Percentiles rank a stretch among this genome's conserved stretches.
These are phyloP conservation scores for Agapanthus africanus DNA, from an alignment of 106 monocot genomes.

Conservation along the genomic window DNA sequence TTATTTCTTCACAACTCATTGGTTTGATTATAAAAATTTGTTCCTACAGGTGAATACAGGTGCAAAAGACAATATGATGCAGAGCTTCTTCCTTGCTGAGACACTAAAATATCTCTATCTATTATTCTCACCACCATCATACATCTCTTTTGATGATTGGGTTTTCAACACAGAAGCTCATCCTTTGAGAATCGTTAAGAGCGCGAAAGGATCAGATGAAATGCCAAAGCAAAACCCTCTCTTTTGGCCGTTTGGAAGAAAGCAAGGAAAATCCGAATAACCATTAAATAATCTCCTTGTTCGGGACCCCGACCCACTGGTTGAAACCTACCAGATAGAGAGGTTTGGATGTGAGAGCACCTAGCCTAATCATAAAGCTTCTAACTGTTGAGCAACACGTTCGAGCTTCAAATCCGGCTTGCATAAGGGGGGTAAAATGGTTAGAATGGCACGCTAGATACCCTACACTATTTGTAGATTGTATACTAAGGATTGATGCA, in stretches of 20 bases:
- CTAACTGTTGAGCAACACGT: no score
- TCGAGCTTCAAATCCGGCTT: no score
- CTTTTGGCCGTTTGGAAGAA: conserved; percentile 30
- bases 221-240: conserved; percentile 16
- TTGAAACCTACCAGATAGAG: no score
- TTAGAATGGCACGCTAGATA: no score
- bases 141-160: conserved; percentile 94
- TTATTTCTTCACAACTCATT: no score
- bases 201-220: conserved; percentile 10
- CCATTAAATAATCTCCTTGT: no score
- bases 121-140: conserved; percentile 79
- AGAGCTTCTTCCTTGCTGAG: conserved; percentile 92
- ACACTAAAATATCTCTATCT: conserved; percentile 95
- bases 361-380: no score
- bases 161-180: conserved; percentile 99
- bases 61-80: conserved; percentile 92
- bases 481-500: no score
- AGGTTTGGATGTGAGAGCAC: no score
- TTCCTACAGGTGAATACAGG: conserved; percentile 66
- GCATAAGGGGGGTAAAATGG: no score
- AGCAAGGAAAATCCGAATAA: conserved; percentile 24
- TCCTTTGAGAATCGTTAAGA: conserved; percentile 57
- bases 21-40: not conserved
- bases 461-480: no score
- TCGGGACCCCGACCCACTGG: no score